A percentile compares a stretch with the other conserved stretches of the same genome.
These are phyloP conservation scores for Sonneratia alba DNA, from an alignment of 345 rosid species.

Conservation along the genomic window DNA sequence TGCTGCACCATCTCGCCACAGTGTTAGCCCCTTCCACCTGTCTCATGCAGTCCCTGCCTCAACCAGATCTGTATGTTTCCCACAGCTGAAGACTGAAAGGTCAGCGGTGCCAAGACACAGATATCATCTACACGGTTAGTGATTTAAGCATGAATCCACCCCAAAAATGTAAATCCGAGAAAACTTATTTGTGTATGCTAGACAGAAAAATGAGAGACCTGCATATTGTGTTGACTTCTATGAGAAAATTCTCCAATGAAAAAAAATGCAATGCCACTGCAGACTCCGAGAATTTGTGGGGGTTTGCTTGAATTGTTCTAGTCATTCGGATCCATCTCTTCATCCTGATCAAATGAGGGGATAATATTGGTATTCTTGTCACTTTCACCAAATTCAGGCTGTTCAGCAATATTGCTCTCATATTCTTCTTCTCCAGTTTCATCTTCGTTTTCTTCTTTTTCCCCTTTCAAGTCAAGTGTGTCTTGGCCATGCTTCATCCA, in stretches of 20 bases:
- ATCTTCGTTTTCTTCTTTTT: constrained; percentile 23
- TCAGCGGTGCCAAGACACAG: neutral
- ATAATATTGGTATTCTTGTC: constrained; percentile 32
- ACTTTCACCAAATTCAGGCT: constrained; percentile 44
- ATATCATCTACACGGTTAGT: neutral
- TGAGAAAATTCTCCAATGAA: neutral
- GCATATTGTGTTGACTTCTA: neutral
- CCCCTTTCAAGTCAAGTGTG: neutral
- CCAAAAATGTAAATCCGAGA: neutral
- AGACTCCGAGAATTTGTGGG: neutral
- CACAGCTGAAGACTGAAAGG: neutral
- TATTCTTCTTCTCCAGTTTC: constrained; percentile 48
- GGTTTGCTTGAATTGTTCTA: constrained; percentile 15
- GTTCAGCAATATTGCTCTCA: constrained; percentile 40
- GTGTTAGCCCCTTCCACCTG: neutral
- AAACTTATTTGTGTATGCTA: neutral
- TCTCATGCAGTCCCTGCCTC: neutral
- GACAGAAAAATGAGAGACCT: neutral
- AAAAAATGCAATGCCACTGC: neutral
- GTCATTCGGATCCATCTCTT: constrained; percentile 96
- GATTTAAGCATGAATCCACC: neutral
- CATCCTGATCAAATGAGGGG: constrained; percentile 56
- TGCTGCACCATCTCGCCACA: neutral
- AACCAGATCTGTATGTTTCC: neutral
- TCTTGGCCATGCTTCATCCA: constrained; percentile 53